Evolutionary conservation across 805 yeast genomes (phyloP), one percentile per base, ranked within the genome.

Genomic region (Ogataea salicorniae): DNA sequence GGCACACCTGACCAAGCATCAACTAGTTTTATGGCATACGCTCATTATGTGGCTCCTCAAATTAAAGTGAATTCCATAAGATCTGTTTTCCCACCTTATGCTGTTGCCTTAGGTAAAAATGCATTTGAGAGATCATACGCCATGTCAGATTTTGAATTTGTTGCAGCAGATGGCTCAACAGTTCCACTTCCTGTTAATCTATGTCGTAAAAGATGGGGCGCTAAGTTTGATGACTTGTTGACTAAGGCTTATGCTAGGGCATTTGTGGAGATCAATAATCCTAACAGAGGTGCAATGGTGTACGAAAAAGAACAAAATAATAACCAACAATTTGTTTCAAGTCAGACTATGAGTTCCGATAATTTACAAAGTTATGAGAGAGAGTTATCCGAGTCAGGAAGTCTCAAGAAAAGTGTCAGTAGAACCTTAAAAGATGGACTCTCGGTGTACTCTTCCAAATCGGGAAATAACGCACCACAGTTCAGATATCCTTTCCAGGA

Each of bases 401-500:
- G 53, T 18, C 34, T 40, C 13, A 37, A 36, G 36, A 34, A 34
- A 40, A 42, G 43, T 18, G 5, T n/a, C 16, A 42, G 45, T n/a
- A 46, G 47, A 8, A 26, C 40, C 1, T 46, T 51, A 1, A 54
- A 46, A 39, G 64, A 56, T 34, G 61, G 49, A 11, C 4, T 37
- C 17, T 39, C 54, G 2, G 9, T 40, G 13, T 38, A 46, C 41
- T 17, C 41, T 42, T n/a, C 38, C 7, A 43, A 22, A 31, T 42
- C 52, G 3, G n/a, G 49, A 16, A 43, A 39, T 22, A 41, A 34
- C n/a, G 68, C 73, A 1, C 86, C 85, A 2, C 75, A 69, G 42
- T 85, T 85, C 60, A 72, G 94, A 58, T 69, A 80, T 15, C 92
- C 92, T 0, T 85, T 84, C 59, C 88, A 83, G 59, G 87, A 83